phyloP scores from a whole-genome alignment of 1,139 yeast species.

The Diutina catenulata region DNA sequence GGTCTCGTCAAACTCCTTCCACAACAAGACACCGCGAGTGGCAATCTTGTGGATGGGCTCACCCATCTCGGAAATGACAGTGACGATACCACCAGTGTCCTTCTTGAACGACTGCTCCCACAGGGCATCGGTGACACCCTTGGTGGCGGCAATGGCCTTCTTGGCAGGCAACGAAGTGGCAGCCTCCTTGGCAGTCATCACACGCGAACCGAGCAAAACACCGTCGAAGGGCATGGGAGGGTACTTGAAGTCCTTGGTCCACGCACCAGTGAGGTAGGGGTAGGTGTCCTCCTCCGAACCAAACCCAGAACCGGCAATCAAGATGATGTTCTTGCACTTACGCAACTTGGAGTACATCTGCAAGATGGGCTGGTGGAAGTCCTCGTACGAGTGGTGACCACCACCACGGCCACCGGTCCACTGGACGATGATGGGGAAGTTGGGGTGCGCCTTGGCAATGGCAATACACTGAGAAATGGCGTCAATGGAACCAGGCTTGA shows the following conservation, averaged over 20 bases:
- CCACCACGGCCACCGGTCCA: constrained; percentile 99
- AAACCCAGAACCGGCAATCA: constrained; percentile 96
- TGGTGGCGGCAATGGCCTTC: constrained; percentile 76
- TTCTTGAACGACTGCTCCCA: constrained; percentile 95
- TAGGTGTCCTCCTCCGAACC: constrained; percentile 95
- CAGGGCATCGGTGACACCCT: constrained; percentile 77
- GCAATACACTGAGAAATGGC: constrained; percentile 77
- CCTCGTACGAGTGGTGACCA: constrained; percentile 99
- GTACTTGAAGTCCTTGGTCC: constrained; percentile 77
- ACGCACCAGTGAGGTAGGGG: constrained; percentile 93
- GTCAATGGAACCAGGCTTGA: constrained; percentile 96
- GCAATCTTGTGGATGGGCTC: constrained; percentile 99
- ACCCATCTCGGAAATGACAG: constrained; percentile 98
- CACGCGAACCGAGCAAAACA: constrained; percentile 89
- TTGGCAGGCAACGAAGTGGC: constrained; percentile 90
- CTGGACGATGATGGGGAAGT: constrained; percentile 91
- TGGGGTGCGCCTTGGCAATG: constrained; percentile 92
- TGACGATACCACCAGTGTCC: constrained; percentile 93
- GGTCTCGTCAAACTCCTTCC: constrained; percentile 95
- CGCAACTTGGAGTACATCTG: constrained; percentile 95
- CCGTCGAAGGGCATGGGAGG: constrained; percentile 99
- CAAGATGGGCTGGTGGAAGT: constrained; percentile 93
- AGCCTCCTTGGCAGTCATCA: constrained; percentile 96
- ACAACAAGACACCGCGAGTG: constrained; percentile 91
- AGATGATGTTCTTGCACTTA: constrained; percentile 76